Evolutionary conservation across 495 filamentous ascomycete species (phyloP), one percentile per base, ranked within the genome.

Genomic region (Aspergillus baeticus): DNA sequence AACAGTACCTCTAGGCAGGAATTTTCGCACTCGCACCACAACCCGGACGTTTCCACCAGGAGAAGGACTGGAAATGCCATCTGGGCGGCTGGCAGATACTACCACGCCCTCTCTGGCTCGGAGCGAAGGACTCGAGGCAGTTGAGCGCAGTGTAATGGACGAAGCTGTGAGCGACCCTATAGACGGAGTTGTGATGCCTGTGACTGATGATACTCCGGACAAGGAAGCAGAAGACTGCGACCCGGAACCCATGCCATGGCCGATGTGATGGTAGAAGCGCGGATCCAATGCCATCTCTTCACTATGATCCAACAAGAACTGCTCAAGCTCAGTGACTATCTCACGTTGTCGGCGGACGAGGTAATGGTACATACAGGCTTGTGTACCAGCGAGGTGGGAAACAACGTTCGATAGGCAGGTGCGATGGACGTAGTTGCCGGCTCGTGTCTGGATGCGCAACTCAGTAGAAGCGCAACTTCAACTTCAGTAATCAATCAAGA

Each of bases 21-120:
- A 98, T 18, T 85, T 92, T 60, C 94, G 80, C 51, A 96, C 92
- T 59, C 94, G 78, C 62, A 98, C 94, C 13, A 97, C 94, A 17
- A 98, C 94, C 68, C 88, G 85, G 49, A 98, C 93, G 77, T 98
- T 97, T 13, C 90, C 92, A 34, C 86, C 90, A 1, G 74, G 68
- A 15, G 71, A 60, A 10, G 72, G 72, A 46, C 71, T 76, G 5
- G 68, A 55, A 39, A 66, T 54, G 47, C 63, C 66, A 65, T 73
- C 67, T 33, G 63, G 60, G 13, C 61, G 63, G 31, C 58, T 57
- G 23, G 67, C 52, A 17, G 72, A 57, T n/a, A 80, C 64, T 10
- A 84, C 69, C 21, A 81, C 81, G 29, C 83, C 81, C 67, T 92
- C 87, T 62, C 87, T 76, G 11, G 88, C 87, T 36, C 90, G 86